A percentile compares a stretch with the other conserved stretches of the same genome.
Evolutionary conservation across 306 rosid species (phyloP).

Genomic region (Senna tora): DNA sequence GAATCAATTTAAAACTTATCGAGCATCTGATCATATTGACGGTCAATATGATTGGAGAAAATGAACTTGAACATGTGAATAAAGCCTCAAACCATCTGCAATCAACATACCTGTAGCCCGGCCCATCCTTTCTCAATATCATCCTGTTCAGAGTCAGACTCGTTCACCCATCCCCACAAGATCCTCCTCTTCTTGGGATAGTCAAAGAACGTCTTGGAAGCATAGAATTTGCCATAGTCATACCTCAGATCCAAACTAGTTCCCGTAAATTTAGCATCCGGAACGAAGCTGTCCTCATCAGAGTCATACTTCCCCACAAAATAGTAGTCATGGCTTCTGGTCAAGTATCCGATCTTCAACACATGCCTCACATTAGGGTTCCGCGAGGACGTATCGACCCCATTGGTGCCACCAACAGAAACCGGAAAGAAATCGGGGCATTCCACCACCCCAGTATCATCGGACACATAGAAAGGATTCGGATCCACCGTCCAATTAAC

Average conservation of each 20-base stretch:
- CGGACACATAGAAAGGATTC: conserved; percentile 39
- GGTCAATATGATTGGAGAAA: too few species aligned
- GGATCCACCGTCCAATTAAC: conserved; percentile 43
- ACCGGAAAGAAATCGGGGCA: conserved; percentile 68
- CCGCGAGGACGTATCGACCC: conserved; percentile 50
- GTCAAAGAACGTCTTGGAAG: conserved; percentile 64
- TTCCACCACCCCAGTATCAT: conserved; percentile 52
- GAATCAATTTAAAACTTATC: too few species aligned
- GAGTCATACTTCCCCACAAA: conserved; percentile 51
- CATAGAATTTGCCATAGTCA: conserved; percentile 64
- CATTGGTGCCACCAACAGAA: conserved; percentile 37
- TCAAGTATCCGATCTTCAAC: conserved; percentile 52
- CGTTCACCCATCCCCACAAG: conserved; percentile 57
- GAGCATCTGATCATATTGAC: too few species aligned
- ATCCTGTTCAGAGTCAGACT: conserved; percentile 46
- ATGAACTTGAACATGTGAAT: background rate
- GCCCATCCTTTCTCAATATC: conserved; percentile 72
- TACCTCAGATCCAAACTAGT: conserved; percentile 42
- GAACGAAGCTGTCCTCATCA: conserved; percentile 40
- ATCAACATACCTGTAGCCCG: conserved; percentile 66
- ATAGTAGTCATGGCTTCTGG: conserved; percentile 41
- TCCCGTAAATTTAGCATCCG: conserved; percentile 45
- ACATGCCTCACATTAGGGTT: conserved; percentile 46
- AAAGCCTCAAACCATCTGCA: background rate
- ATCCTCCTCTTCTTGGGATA: conserved; percentile 52